A percentile compares a stretch with the other conserved stretches of the same genome.
phyloP scores from a whole-genome alignment of 2,329 filamentous ascomycete species.

The Endothia cerciana region DNA sequence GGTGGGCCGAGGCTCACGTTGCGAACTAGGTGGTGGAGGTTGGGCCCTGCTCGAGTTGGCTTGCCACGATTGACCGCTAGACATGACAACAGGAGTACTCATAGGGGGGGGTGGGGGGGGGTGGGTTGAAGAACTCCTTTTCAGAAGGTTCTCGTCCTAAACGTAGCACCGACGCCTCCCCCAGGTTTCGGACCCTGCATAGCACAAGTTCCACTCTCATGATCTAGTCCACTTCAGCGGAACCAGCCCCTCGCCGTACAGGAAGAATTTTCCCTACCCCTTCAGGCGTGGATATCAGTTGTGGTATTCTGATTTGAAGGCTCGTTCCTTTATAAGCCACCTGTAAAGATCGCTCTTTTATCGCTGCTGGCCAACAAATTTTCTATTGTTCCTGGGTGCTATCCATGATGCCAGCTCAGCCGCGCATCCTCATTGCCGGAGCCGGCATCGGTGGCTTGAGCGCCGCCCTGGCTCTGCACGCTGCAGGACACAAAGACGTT shows the following conservation, averaged over 20 bases:
- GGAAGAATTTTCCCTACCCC: background rate
- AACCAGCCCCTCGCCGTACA: background rate
- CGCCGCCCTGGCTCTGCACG: conserved; percentile 36
- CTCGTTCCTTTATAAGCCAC: too few species aligned
- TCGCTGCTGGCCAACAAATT: background rate
- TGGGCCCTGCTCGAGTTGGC: too few species aligned
- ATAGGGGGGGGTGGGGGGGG: too few species aligned
- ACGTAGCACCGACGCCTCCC: background rate
- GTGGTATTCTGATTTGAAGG: too few species aligned
- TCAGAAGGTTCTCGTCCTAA: background rate
- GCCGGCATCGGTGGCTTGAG: conserved; percentile 38
- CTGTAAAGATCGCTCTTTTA: background rate
- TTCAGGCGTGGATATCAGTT: background rate
- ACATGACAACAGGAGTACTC: background rate
- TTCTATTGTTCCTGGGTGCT: background rate
- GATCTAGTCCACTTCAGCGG: background rate
- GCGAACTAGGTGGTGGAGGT: too few species aligned
- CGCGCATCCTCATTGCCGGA: conserved; percentile 37
- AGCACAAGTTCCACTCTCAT: background rate
- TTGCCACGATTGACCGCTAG: background rate
- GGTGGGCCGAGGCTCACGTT: too few species aligned
- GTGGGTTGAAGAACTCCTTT: background rate
- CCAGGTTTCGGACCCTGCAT: background rate
- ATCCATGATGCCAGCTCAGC: conserved; percentile 27
- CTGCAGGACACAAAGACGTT: conserved; percentile 43